A percentile compares a stretch with the other conserved stretches of the same genome.
These are phyloP conservation scores for Colletotrichum shisoi DNA, from an alignment of 2,329 filamentous ascomycete genomes.

Conservation along the genomic window DNA sequence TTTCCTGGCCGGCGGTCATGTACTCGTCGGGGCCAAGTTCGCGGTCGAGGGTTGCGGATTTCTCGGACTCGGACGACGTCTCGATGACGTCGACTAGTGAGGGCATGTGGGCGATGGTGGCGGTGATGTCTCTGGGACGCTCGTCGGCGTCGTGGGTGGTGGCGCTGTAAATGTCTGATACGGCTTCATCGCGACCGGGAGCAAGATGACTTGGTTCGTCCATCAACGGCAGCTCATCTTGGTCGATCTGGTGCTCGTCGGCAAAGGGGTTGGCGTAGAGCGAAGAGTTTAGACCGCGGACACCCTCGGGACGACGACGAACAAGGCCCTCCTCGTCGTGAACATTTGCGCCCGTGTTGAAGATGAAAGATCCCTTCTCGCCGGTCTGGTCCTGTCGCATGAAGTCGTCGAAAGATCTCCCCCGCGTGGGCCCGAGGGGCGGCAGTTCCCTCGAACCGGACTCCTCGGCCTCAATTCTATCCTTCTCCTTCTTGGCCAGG, in stretches of 20 bases:
- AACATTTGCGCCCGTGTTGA: conserved; percentile 63
- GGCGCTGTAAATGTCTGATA: conserved; percentile 66
- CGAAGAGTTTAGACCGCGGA: conserved; percentile 56
- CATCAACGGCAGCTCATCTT: conserved; percentile 51
- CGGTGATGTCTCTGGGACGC: conserved; percentile 36
- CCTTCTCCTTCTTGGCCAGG: conserved; percentile 56
- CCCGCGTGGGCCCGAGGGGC: conserved; percentile 40
- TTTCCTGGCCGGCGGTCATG: conserved; percentile 61
- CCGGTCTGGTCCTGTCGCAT: conserved; percentile 59
- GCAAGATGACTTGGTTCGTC: conserved; percentile 53
- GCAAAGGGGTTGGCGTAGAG: conserved; percentile 67
- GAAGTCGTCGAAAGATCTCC: conserved; percentile 67
- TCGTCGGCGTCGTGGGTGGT: conserved; percentile 55
- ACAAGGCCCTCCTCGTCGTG: conserved; percentile 55
- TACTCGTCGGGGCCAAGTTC: conserved; percentile 57
- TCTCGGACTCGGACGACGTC: conserved; percentile 27
- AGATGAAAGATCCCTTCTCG: conserved; percentile 65
- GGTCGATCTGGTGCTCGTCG: conserved; percentile 63
- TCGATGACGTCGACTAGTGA: conserved; percentile 48
- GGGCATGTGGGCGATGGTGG: conserved; percentile 43
- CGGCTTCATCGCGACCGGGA: conserved; percentile 57
- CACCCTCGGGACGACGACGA: conserved; percentile 58
- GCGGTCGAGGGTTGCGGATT: conserved; percentile 40
- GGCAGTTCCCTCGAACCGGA: conserved; percentile 37
- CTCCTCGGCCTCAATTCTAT: conserved; percentile 41